Conservation (phyloP, 177 flowering plant species). For the Telopea speciosissima region DNA sequence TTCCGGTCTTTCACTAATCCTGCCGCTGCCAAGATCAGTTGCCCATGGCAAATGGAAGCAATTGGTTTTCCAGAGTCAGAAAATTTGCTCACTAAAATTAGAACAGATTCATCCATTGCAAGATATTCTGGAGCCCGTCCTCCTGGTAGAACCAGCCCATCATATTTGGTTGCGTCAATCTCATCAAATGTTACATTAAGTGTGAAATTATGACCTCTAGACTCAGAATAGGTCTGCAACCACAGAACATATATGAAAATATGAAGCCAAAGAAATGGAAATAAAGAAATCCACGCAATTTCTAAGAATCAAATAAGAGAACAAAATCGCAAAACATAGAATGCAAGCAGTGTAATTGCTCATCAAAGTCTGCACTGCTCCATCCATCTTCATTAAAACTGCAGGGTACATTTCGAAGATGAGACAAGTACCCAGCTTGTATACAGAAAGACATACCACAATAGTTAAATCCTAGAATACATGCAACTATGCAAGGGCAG, state of each 20-base stretch:
- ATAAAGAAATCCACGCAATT: background rate
- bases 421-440: too few species aligned
- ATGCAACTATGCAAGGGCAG: too few species aligned
- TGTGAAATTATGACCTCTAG: slow-evolving; percentile 81
- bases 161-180: slow-evolving; percentile 58
- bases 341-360: too few species aligned
- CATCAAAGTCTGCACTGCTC: too few species aligned
- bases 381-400: too few species aligned
- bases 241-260: slow-evolving; percentile 1
- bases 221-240: slow-evolving; percentile 73
- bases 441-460: too few species aligned
- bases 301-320: background rate
- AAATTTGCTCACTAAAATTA: slow-evolving; percentile 51
- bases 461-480: too few species aligned
- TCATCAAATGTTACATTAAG: slow-evolving; percentile 89
- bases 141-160: slow-evolving; percentile 85
- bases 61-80: slow-evolving; percentile 58
- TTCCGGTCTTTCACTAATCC: slow-evolving; percentile 56
- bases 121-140: slow-evolving; percentile 97
- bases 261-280: background rate
- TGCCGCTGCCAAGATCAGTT: slow-evolving; percentile 90
- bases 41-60: slow-evolving; percentile 90
- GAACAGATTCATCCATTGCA: slow-evolving; percentile 63
- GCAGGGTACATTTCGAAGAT: too few species aligned
- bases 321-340: too few species aligned